phyloP scores from a whole-genome alignment of 2,329 filamentous ascomycete species.

The Leptoxyphium fumago region DNA sequence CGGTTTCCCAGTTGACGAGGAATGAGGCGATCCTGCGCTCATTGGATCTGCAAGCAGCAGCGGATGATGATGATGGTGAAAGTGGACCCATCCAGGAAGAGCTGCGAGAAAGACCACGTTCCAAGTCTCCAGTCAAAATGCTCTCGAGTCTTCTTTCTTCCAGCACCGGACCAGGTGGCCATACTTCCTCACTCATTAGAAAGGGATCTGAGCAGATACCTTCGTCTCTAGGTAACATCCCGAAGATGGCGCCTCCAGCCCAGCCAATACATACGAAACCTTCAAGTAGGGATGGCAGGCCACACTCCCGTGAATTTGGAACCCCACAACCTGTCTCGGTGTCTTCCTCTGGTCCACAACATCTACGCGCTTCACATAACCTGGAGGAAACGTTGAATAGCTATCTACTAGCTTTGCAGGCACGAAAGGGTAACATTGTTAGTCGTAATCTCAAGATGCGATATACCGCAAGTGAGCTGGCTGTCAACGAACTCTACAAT shows the following conservation, averaged over 20 bases:
- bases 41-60: slow-evolving; percentile 29
- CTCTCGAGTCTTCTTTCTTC: slow-evolving; percentile 59
- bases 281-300: slow-evolving; percentile 22
- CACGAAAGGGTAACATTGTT: slow-evolving; percentile 74
- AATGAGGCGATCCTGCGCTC: slow-evolving; percentile 64
- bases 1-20: slow-evolving; percentile 57
- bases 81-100: slow-evolving; percentile 5
- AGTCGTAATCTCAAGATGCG: slow-evolving; percentile 62
- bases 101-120: slow-evolving; percentile 47
- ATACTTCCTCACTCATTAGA: slow-evolving; percentile 9
- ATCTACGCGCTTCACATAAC: slow-evolving; percentile 43
- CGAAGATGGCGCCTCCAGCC: slow-evolving; percentile 13
- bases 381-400: slow-evolving; percentile 76
- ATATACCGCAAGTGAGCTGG: slow-evolving; percentile 55
- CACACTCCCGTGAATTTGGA: slow-evolving; percentile 18
- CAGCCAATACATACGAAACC: slow-evolving; percentile 17
- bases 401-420: slow-evolving; percentile 68
- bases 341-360: slow-evolving; percentile 31
- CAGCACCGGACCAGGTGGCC: slow-evolving; percentile 37
- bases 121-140: slow-evolving; percentile 79
- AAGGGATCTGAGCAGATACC: not conserved
- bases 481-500: slow-evolving; percentile 84
- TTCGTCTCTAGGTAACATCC: slow-evolving; percentile 1
- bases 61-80: slow-evolving; percentile 8
- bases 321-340: slow-evolving; percentile 32